Percentiles rank a stretch among this genome's conserved stretches.
Evolutionary conservation across 768 basidiomycete species (phyloP).

Genomic region (Phylloporus arenicola): DNA sequence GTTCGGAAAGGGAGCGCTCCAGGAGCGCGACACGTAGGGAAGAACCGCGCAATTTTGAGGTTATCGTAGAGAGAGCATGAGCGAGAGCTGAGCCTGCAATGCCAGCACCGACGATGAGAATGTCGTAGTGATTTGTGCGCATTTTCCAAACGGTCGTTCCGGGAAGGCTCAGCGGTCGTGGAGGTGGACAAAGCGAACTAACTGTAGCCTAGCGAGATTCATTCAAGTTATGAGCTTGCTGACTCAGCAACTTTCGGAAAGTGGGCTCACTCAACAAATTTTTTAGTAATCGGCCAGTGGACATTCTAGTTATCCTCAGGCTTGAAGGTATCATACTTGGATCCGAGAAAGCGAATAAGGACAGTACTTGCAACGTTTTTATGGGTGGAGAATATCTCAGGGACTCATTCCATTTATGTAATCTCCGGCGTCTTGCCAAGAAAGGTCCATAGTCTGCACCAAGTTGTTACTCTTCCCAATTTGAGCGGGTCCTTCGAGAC

Average conservation of each 20-base stretch:
- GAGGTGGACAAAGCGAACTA: neutral
- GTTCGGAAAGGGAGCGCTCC: slow-evolving; percentile 87
- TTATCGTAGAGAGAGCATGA: slow-evolving; percentile 66
- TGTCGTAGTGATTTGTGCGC: slow-evolving; percentile 48
- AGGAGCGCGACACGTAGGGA: slow-evolving; percentile 78
- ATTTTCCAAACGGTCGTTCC: slow-evolving; percentile 3
- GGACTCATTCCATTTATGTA: slow-evolving; percentile 6
- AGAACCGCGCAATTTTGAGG: slow-evolving; percentile 35
- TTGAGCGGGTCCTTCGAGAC: neutral
- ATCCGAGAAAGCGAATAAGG: neutral
- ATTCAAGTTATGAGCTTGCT: slow-evolving; percentile 1
- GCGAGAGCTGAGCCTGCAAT: slow-evolving; percentile 86
- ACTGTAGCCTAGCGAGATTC: neutral
- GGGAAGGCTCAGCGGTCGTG: neutral
- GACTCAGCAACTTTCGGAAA: slow-evolving; percentile 13
- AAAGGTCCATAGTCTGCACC: too few relatives aligned
- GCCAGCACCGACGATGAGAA: slow-evolving; percentile 89
- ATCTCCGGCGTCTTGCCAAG: too few relatives aligned
- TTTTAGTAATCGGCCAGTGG: too few relatives aligned
- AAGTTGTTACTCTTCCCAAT: neutral
- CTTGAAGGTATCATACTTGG: too few relatives aligned
- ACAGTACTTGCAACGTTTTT: neutral
- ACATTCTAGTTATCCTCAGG: too few relatives aligned
- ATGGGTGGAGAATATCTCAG: neutral
- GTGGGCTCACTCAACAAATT: too few relatives aligned